Evolutionary conservation across 371 early-diverging fungal genomes (phyloP).

Genomic region (Batkoa obscura): DNA sequence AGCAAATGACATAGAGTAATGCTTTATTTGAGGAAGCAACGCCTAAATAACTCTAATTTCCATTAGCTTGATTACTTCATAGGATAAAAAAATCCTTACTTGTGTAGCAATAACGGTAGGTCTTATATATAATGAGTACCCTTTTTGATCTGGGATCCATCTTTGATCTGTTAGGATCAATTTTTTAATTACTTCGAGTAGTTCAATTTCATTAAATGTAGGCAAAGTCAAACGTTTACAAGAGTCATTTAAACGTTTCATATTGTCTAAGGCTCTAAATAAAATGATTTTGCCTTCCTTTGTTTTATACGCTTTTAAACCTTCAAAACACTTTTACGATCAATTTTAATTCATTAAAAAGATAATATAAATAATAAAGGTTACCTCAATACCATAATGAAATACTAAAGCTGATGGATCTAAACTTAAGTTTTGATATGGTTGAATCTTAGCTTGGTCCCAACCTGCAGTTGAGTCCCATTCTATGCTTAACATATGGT

Average conservation of each 20-base stretch:
- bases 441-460: slow-evolving; percentile 48
- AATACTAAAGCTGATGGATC: slow-evolving; percentile 79
- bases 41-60: slow-evolving; percentile 19
- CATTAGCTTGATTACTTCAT: background rate
- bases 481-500: slow-evolving; percentile 80
- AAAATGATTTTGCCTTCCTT: slow-evolving; percentile 58
- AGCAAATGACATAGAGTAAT: slow-evolving; percentile 71
- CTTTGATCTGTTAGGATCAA: slow-evolving; percentile 59
- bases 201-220: slow-evolving; percentile 59
- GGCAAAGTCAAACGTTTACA: slow-evolving; percentile 67
- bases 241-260: slow-evolving; percentile 57
- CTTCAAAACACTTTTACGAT: slow-evolving; percentile 51
- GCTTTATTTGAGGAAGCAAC: slow-evolving; percentile 51
- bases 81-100: slow-evolving; percentile 16
- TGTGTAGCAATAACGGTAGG: slow-evolving; percentile 93
- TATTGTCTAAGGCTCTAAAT: slow-evolving; percentile 81
- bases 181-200: slow-evolving; percentile 67
- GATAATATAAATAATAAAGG: background rate
- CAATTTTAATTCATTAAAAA: background rate
- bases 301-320: slow-evolving; percentile 80
- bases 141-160: slow-evolving; percentile 79
- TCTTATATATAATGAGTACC: slow-evolving; percentile 86
- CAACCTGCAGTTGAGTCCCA: slow-evolving; percentile 62
- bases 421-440: slow-evolving; percentile 57
- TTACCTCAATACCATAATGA: slow-evolving; percentile 70